Percentiles rank a stretch among this genome's conserved stretches.
Evolutionary conservation across 331 rosid genomes (phyloP).

Genomic region (Malus hybrid): DNA sequence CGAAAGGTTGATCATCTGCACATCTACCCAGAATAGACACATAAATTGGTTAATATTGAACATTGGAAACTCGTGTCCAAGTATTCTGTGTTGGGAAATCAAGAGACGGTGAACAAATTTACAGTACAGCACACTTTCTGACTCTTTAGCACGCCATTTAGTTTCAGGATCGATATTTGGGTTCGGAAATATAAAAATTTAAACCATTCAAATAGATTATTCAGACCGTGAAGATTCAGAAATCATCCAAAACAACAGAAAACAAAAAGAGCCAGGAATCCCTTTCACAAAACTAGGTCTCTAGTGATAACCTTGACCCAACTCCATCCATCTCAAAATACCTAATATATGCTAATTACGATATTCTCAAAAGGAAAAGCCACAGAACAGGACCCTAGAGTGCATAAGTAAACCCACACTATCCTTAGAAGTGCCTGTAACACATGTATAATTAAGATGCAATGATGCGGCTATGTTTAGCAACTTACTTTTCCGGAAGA

Average conservation of each 20-base stretch:
- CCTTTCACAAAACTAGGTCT: background rate
- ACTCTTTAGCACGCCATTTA: background rate
- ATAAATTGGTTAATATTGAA: background rate
- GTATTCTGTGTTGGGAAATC: background rate
- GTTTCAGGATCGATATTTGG: background rate
- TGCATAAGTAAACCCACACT: background rate
- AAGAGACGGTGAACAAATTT: background rate
- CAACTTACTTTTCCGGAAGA: slow-evolving; percentile 15
- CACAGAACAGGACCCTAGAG: background rate
- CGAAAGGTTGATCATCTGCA: slow-evolving; percentile 11
- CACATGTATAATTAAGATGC: background rate
- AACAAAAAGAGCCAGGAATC: background rate
- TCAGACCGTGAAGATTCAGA: background rate
- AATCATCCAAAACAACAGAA: background rate
- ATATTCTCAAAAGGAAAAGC: background rate
- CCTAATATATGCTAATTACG: background rate
- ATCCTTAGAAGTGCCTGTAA: background rate
- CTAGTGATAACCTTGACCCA: background rate
- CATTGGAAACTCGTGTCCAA: background rate
- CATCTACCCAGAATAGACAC: background rate
- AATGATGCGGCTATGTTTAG: background rate
- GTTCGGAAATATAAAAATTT: background rate
- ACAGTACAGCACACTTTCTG: no score
- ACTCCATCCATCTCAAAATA: background rate
- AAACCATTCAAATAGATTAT: background rate